Evolutionary conservation across 2,329 filamentous ascomycete species (phyloP).

Genomic region (Berkeleyomyces rouxiae): DNA sequence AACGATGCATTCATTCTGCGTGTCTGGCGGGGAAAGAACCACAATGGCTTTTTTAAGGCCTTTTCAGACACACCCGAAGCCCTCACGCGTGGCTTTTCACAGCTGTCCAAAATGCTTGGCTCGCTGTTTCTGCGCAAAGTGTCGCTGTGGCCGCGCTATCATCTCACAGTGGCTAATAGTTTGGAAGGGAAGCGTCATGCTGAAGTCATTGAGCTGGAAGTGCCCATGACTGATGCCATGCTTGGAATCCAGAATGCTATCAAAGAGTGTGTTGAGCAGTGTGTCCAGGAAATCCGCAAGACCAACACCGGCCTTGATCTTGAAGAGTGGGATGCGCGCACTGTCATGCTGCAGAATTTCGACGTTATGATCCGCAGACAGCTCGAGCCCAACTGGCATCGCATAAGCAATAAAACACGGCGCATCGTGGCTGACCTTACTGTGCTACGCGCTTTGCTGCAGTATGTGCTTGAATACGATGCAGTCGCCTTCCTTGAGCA

Average conservation of each 20-base stretch:
- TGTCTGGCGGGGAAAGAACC: conserved; percentile 90
- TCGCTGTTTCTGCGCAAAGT: conserved; percentile 82
- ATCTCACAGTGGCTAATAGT: conserved; percentile 74
- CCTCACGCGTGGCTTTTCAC: conserved; percentile 75
- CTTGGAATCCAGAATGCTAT: conserved; percentile 83
- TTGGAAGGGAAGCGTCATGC: conserved; percentile 84
- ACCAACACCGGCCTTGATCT: conserved; percentile 70
- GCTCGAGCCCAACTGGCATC: conserved; percentile 91
- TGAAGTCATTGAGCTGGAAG: conserved; percentile 91
- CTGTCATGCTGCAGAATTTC: conserved; percentile 80
- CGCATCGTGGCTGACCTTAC: conserved; percentile 86
- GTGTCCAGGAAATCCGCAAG: conserved; percentile 86
- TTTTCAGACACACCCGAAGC: conserved; percentile 90
- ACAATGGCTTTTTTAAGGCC: conserved; percentile 81
- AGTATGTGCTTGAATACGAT: conserved; percentile 70
- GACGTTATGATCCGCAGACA: conserved; percentile 77
- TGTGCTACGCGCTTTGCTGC: conserved; percentile 66
- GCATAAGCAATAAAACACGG: conserved; percentile 84
- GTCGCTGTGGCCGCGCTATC: conserved; percentile 84
- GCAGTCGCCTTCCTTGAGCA: conserved; percentile 84
- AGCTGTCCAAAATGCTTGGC: conserved; percentile 75
- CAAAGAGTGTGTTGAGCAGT: conserved; percentile 89
- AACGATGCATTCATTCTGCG: conserved; percentile 89
- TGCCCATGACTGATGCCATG: conserved; percentile 93
- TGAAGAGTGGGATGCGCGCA: conserved; percentile 94